A percentile compares a stretch with the other conserved stretches of the same genome.
These are phyloP conservation scores for Paecilomyces sp. DNA, from an alignment of 2,329 filamentous ascomycete species.

Conservation along the genomic window DNA sequence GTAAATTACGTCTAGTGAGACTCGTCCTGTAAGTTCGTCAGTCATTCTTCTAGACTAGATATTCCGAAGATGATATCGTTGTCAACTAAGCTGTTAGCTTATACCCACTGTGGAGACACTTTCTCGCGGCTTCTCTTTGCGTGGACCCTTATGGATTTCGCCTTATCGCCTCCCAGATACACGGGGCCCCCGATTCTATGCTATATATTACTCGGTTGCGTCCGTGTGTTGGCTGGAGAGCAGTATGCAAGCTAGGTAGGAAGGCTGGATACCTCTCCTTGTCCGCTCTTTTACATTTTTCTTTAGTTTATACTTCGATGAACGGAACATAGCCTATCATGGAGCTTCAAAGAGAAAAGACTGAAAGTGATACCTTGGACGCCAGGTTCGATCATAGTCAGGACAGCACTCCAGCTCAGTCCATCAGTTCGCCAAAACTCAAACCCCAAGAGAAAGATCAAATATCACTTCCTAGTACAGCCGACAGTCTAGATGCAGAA, in stretches of 20 bases:
- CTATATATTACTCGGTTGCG: not conserved
- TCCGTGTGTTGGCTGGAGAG: not conserved
- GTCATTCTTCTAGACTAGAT: not conserved
- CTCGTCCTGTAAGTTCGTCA: not conserved
- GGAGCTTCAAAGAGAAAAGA: not conserved
- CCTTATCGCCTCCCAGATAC: not conserved
- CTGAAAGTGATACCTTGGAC: not conserved
- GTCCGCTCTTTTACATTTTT: not conserved
- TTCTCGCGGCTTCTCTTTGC: not conserved
- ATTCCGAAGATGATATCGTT: not conserved
- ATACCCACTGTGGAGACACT: not conserved
- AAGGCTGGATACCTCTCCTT: not conserved
- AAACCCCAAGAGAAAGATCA: not conserved
- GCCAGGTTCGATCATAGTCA: not conserved
- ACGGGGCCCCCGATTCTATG: not conserved
- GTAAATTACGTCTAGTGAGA: not conserved
- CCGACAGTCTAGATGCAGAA: not conserved
- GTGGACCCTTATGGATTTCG: not conserved
- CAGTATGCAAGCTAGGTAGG: not conserved
- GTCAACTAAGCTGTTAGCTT: not conserved
- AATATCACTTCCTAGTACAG: not conserved
- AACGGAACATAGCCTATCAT: not conserved
- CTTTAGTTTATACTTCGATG: not conserved
- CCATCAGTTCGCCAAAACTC: not conserved
- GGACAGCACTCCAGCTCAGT: not conserved